A percentile compares a stretch with the other conserved stretches of the same genome.
These are phyloP conservation scores for Fusarium secorum DNA, from an alignment of 2,329 filamentous ascomycete species.

Conservation along the genomic window DNA sequence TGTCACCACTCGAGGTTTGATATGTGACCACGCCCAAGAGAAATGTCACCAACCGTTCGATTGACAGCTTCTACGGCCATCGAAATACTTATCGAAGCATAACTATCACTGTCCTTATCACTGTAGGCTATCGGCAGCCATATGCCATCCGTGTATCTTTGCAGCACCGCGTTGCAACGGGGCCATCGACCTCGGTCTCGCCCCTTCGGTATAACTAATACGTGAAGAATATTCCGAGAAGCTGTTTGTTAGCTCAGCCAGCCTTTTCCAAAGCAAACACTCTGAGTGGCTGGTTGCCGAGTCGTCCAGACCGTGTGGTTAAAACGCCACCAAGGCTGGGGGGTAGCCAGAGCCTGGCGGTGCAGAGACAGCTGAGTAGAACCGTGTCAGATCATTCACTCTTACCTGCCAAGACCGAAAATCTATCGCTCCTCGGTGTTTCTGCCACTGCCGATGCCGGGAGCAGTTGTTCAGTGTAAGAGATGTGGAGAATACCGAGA, in stretches of 20 bases:
- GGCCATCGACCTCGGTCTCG: slow-evolving; percentile 2
- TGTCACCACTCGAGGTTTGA: neutral
- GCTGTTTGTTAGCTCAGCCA: neutral
- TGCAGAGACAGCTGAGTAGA: neutral
- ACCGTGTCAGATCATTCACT: neutral
- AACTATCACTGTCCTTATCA: neutral
- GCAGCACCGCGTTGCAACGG: neutral
- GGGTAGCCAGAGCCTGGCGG: neutral
- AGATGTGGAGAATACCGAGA: neutral
- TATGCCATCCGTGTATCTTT: slow-evolving; percentile 1
- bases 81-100: neutral
- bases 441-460: neutral
- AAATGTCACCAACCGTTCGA: neutral
- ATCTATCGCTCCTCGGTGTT: neutral
- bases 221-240: neutral
- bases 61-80: neutral
- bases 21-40: neutral
- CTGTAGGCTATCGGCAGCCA: neutral
- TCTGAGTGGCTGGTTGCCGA: neutral
- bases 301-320: neutral
- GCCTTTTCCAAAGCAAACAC: neutral
- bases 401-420: neutral
- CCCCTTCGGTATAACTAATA: neutral
- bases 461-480: neutral
- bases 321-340: slow-evolving; percentile 3